These are phyloP conservation scores for Trametes polyzona DNA, from an alignment of 1,284 basidiomycete species.

Conservation along the genomic window DNA sequence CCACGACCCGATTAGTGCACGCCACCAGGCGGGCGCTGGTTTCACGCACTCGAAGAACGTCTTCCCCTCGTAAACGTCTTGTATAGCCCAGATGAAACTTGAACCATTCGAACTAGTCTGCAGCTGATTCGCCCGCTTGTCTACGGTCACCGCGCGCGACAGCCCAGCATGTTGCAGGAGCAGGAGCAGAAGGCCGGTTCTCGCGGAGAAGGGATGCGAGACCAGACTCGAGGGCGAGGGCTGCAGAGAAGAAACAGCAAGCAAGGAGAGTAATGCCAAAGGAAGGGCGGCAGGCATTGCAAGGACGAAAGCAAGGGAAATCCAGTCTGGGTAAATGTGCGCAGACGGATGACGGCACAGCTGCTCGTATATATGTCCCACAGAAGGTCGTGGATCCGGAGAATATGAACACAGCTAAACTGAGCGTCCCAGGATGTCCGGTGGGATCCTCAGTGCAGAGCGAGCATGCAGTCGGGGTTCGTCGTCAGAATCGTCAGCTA, in stretches of 20 bases:
- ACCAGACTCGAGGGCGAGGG: background rate
- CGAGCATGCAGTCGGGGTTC: conserved; percentile 6
- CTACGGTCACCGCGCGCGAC: conserved; percentile 20
- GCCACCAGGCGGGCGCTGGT: background rate
- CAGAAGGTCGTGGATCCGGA: conserved; percentile 20
- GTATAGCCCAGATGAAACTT: conserved; percentile 41
- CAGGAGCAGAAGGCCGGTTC: conserved; percentile 13
- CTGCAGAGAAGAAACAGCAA: conserved; percentile 8
- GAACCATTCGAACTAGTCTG: conserved; percentile 34
- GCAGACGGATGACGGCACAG: conserved; percentile 8
- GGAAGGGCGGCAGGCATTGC: conserved; percentile 26
- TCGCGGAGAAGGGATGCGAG: background rate
- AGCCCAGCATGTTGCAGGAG: conserved; percentile 10
- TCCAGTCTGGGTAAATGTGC: background rate
- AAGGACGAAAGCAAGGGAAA: background rate
- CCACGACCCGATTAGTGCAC: conserved; percentile 1
- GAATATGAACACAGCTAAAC: conserved; percentile 14
- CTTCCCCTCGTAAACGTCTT: conserved; percentile 39
- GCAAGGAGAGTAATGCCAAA: conserved; percentile 23
- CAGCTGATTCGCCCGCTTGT: conserved; percentile 26
- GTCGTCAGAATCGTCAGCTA: conserved; percentile 5
- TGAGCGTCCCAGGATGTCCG: conserved; percentile 4
- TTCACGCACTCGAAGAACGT: conserved; percentile 43
- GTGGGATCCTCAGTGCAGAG: conserved; percentile 1
- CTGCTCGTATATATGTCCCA: conserved; percentile 22